These are phyloP conservation scores for Penicillium capsulatum DNA, from an alignment of 2,329 filamentous ascomycete genomes.

Conservation along the genomic window DNA sequence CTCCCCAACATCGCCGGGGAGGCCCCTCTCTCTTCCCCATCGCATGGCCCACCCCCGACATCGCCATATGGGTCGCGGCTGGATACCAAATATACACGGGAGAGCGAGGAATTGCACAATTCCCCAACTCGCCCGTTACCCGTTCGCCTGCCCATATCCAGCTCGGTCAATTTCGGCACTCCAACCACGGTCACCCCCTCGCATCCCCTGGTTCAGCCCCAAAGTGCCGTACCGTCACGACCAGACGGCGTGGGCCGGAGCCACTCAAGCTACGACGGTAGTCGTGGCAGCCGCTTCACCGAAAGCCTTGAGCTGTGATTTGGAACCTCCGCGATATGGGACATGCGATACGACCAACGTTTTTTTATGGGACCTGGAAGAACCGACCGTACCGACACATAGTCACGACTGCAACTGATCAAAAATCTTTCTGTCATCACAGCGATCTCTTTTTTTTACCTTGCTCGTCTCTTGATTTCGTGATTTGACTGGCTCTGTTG, in stretches of 20 bases:
- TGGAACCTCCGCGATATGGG: slow-evolving; percentile 7
- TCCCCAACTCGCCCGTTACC: slow-evolving; percentile 42
- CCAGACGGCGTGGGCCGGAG: slow-evolving; percentile 43
- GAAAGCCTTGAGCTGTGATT: slow-evolving; percentile 33
- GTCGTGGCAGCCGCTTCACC: slow-evolving; percentile 44
- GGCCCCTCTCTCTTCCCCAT: slow-evolving; percentile 20
- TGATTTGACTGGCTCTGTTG: slow-evolving; percentile 1
- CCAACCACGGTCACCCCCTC: slow-evolving; percentile 24
- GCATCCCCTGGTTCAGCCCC: slow-evolving; percentile 25
- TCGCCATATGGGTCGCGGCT: slow-evolving; percentile 30
- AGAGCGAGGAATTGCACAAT: slow-evolving; percentile 25
- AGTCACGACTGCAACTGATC: slow-evolving; percentile 7
- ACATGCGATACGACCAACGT: slow-evolving; percentile 21
- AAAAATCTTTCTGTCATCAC: slow-evolving; percentile 4
- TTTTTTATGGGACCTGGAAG: slow-evolving; percentile 10
- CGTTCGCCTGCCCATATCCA: slow-evolving; percentile 42
- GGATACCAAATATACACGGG: slow-evolving; percentile 31
- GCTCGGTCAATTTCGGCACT: slow-evolving; percentile 27
- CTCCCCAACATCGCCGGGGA: slow-evolving; percentile 24
- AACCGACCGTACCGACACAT: slow-evolving; percentile 1
- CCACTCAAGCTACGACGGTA: slow-evolving; percentile 42
- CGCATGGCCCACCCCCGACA: slow-evolving; percentile 27
- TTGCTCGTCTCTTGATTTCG: neutral
- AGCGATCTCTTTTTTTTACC: neutral
- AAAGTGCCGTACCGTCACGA: slow-evolving; percentile 25